Percentiles rank a stretch among this genome's conserved stretches.
phyloP scores from a whole-genome alignment of 352 stramenopile genomes.

The Sclerospora graminicola region DNA sequence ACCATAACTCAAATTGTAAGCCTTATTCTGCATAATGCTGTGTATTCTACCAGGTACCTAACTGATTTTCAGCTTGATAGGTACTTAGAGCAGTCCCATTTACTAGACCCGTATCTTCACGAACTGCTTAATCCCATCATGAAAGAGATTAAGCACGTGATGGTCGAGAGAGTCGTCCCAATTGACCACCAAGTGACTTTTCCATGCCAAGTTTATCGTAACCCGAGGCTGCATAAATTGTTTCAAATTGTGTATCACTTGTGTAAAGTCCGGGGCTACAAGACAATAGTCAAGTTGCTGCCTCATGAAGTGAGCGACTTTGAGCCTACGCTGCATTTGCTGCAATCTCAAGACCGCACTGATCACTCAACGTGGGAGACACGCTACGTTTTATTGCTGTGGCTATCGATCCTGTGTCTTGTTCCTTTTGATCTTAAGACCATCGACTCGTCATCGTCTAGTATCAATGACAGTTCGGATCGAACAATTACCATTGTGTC shows the following conservation, averaged over 20 bases:
- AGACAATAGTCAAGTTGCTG: constrained; percentile 93
- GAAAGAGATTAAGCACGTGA: constrained; percentile 45
- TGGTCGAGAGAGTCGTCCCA: constrained; percentile 24
- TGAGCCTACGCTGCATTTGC: constrained; percentile 87
- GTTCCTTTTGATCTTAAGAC: constrained; percentile 96
- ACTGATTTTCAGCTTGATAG: constrained; percentile 51
- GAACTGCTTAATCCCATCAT: constrained; percentile 65
- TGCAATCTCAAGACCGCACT: constrained; percentile 79
- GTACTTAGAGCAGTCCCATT: constrained; percentile 82
- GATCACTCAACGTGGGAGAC: constrained; percentile 68
- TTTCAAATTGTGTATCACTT: constrained; percentile 93
- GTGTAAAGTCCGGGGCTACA: constrained; percentile 94
- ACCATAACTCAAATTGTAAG: constrained; percentile 43
- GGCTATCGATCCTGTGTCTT: constrained; percentile 95
- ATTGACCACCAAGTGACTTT: constrained; percentile 28
- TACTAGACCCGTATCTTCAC: constrained; percentile 85
- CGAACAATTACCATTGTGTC: constrained; percentile 52
- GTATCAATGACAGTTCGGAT: constrained; percentile 4
- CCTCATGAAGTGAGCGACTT: constrained; percentile 94
- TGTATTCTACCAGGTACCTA: not conserved
- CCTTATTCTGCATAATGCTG: not conserved
- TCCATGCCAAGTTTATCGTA: constrained; percentile 65
- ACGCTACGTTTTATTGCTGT: constrained; percentile 90
- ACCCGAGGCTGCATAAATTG: constrained; percentile 69
- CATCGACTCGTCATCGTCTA: constrained; percentile 85